phyloP scores from a whole-genome alignment of 805 yeast species.

The Zygosaccharomyces kombuchaensis region DNA sequence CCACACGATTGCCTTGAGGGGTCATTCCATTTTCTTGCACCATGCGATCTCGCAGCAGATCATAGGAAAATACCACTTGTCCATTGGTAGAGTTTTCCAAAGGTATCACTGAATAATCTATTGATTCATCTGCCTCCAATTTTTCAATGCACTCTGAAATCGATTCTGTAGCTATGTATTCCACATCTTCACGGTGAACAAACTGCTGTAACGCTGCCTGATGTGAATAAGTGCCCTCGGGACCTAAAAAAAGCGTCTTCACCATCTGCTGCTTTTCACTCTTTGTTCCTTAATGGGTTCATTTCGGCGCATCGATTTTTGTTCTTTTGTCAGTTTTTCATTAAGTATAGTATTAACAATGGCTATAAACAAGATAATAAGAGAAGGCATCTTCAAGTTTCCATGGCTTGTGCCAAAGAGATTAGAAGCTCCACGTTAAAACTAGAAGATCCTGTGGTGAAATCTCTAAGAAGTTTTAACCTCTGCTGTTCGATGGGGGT shows the following conservation, averaged over 20 bases:
- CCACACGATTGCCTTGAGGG: constrained; percentile 14
- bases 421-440: constrained; percentile 68
- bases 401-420: constrained; percentile 69
- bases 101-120: constrained; percentile 79
- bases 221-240: constrained; percentile 89
- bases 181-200: constrained; percentile 32
- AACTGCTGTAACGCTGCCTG: constrained; percentile 67
- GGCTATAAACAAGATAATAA: constrained; percentile 7
- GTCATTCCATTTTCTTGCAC: constrained; percentile 6
- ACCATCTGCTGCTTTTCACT: constrained; percentile 3
- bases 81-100: constrained; percentile 95
- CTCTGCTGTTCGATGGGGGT: constrained; percentile 46
- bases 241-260: constrained; percentile 77
- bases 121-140: constrained; percentile 40
- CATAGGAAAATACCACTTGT: constrained; percentile 81
- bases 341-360: not conserved
- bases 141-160: constrained; percentile 62
- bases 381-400: constrained; percentile 26
- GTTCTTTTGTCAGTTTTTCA: not conserved
- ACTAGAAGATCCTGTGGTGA: constrained; percentile 62
- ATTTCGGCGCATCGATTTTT: not conserved
- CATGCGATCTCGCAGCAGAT: constrained; percentile 66
- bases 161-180: constrained; percentile 31
- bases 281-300: not conserved
- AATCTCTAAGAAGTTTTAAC: constrained; percentile 54